phyloP scores from a whole-genome alignment of 768 basidiomycete species.

The Psilocybe cyanescens region DNA sequence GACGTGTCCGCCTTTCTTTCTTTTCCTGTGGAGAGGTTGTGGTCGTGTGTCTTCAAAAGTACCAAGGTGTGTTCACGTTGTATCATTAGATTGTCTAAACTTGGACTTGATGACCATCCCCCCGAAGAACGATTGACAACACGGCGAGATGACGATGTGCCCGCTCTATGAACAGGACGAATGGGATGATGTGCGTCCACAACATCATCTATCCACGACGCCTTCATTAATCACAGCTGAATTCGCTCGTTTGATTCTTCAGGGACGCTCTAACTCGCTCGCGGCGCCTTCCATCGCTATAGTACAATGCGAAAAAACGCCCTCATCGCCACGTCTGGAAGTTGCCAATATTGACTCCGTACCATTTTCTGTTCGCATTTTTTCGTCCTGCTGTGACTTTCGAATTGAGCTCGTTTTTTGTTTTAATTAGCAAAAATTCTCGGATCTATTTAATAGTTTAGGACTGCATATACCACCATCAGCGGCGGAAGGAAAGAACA shows the following conservation, averaged over 20 bases:
- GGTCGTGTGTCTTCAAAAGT: not conserved
- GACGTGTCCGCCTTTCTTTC: not conserved
- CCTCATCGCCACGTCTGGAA: conserved; percentile 21
- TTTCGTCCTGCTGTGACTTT: not conserved
- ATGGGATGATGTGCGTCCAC: not conserved
- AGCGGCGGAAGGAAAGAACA: not conserved
- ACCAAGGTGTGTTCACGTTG: not conserved
- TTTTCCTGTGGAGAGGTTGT: not conserved
- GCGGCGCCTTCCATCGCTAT: conserved; percentile 6
- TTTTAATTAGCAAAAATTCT: conserved; percentile 33
- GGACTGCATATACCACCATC: conserved; percentile 15
- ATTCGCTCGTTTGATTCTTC: not conserved
- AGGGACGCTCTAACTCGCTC: conserved; percentile 4
- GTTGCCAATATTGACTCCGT: conserved; percentile 21
- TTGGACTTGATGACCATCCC: too few relatives aligned
- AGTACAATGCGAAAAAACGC: not conserved
- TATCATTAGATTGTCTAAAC: not conserved
- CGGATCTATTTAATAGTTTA: conserved; percentile 30
- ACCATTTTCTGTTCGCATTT: conserved; percentile 25
- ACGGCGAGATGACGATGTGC: conserved; percentile 4
- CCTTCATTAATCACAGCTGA: not conserved
- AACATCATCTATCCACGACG: not conserved
- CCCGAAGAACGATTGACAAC: not conserved
- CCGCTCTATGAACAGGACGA: conserved; percentile 4
- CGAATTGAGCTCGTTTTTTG: conserved; percentile 11